These are phyloP conservation scores for Leccinum aurantiacum DNA, from an alignment of 768 basidiomycete species.

Conservation along the genomic window DNA sequence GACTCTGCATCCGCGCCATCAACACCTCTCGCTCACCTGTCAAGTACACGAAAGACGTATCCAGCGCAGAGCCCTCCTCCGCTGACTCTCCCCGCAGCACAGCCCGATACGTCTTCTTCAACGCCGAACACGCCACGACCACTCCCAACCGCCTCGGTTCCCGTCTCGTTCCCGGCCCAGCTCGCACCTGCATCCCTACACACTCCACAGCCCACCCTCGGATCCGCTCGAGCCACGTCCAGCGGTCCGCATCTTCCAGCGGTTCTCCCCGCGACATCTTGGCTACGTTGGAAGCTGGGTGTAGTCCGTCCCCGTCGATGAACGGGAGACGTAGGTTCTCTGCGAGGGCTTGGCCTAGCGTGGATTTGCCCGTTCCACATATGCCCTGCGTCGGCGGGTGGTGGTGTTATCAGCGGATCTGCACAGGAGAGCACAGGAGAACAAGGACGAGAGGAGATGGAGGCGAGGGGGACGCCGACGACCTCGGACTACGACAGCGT, in stretches of 20 bases:
- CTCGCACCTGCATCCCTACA: slow-evolving; percentile 8
- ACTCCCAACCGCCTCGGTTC: slow-evolving; percentile 44
- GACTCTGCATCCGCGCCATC: slow-evolving; percentile 58
- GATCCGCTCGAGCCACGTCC: slow-evolving; percentile 81
- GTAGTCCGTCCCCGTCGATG: slow-evolving; percentile 87
- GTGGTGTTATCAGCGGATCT: neutral
- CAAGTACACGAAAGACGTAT: slow-evolving; percentile 81
- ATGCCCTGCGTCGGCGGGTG: slow-evolving; percentile 48
- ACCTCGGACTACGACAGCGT: no score
- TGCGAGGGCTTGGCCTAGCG: slow-evolving; percentile 66
- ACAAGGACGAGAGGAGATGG: no score
- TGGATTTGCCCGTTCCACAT: slow-evolving; percentile 71
- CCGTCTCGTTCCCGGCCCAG: neutral
- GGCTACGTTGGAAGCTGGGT: slow-evolving; percentile 74
- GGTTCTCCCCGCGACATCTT: slow-evolving; percentile 85
- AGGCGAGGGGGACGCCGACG: no score
- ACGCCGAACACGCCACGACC: slow-evolving; percentile 85
- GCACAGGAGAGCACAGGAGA: no score
- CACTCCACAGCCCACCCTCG: slow-evolving; percentile 53
- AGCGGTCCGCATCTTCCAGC: slow-evolving; percentile 77
- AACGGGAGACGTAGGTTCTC: slow-evolving; percentile 65
- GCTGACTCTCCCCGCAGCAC: slow-evolving; percentile 55
- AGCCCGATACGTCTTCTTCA: slow-evolving; percentile 80
- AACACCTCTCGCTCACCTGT: slow-evolving; percentile 57
- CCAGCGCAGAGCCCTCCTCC: neutral